Base-by-base conservation (phyloP, 768 basidiomycete genomes). In the Suillus tomentosus region DNA sequence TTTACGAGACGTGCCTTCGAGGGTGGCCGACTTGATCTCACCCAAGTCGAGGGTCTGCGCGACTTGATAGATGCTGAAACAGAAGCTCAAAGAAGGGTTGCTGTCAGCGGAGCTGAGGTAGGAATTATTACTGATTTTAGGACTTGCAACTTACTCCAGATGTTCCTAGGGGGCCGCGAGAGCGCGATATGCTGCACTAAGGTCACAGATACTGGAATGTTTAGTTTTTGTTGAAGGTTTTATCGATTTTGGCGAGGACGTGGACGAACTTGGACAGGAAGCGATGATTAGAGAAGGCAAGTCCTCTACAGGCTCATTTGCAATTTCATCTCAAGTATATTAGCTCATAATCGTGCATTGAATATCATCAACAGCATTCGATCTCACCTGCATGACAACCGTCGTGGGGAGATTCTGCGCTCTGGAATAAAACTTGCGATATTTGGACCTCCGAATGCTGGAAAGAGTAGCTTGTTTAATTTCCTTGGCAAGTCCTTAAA, bases 61-160 rank as follows among this genome's bases (percentile, higher is more conserved):
- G 95, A 96, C 71, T 81, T 96, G 39, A 89, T 96, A 50, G 88
- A 95, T 61, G 93, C 94, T 0, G 93, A 95, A 70, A 96, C 95
- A 0, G 92, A 94, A 68, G 79, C 78, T 19, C 95, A 96, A 73
- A 81, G 95, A 61, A 85, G 84, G 51, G 77, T 90, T 62, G 95
- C 95, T 14, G 74, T 92, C 60, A 78, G 83, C 43, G 85, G 85
- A 57, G 91, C 87, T 22, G 82, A 82, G 74, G 94, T 94, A 70
- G 56, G 88, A 80, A 56, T 68, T 6, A 31, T 53, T 17, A 4
- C 34, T 31, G 10, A 19, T 27, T 8, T 42, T 27, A 19, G 37
- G 56, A 19, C 15, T 51, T 53, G 37, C 40, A 62, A n/a, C 19
- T 48, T 55, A 40, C 43, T 27, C 24, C 19, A 34, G 55, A 19